Percentiles rank a stretch among this genome's conserved stretches.
phyloP scores from a whole-genome alignment of 2,329 filamentous ascomycete genomes.

The Diaporthe vaccinii region DNA sequence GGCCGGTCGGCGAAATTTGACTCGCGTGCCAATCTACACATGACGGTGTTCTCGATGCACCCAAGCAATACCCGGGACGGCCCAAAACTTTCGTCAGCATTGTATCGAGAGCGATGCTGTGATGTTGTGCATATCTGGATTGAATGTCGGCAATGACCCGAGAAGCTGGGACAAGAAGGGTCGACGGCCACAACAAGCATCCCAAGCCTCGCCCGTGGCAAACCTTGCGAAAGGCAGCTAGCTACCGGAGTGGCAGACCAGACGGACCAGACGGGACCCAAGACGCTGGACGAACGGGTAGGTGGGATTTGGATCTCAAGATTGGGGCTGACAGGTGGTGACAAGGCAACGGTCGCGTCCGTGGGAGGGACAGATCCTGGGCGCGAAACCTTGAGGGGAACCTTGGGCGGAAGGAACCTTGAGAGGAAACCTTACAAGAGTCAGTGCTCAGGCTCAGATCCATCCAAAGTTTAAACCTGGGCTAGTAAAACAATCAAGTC shows the following conservation, averaged over 20 bases:
- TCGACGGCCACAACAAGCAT: not conserved
- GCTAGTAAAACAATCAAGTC: not conserved
- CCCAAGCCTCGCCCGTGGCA: not conserved
- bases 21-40: conserved; percentile 26
- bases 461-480: conserved; percentile 20
- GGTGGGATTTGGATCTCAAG: conserved; percentile 20
- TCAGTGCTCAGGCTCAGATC: conserved; percentile 13
- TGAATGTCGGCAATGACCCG: not conserved
- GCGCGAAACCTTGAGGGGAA: not conserved
- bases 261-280: conserved; percentile 7
- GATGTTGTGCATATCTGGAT: not conserved
- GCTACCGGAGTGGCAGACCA: not conserved
- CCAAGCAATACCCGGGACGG: not conserved
- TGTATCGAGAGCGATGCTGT: not conserved
- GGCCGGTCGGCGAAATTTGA: conserved; percentile 5
- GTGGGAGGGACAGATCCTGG: not conserved
- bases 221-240: conserved; percentile 3
- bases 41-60: not conserved
- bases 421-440: not conserved
- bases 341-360: conserved; percentile 17
- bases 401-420: not conserved
- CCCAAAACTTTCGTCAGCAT: not conserved
- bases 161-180: not conserved
- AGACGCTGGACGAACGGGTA: conserved; percentile 20
- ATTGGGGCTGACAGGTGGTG: conserved; percentile 16